Conservation (phyloP, 345 rosid genomes). For the Ceriops zippeliana region DNA sequence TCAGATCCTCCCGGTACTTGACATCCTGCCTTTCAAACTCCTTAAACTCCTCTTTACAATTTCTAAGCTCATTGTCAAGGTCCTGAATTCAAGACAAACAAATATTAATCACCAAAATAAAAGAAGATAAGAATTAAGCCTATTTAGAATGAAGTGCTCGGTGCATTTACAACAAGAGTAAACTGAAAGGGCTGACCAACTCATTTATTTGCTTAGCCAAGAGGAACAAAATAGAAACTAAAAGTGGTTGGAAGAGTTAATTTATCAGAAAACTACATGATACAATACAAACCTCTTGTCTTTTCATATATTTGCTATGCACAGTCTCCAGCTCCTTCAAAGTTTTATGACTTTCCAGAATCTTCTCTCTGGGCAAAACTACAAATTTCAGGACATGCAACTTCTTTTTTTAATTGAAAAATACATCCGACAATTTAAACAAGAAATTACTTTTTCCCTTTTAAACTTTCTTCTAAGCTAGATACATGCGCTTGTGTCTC, state of each 20-base stretch:
- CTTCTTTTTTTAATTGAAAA: neutral
- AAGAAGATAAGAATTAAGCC: neutral
- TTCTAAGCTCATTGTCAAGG: constrained; percentile 62
- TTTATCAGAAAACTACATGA: constrained; percentile 9
- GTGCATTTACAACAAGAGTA: neutral
- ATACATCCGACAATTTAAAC: constrained; percentile 7
- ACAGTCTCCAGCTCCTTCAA: constrained; percentile 74
- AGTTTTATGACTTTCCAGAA: constrained; percentile 55
- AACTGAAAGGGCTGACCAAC: neutral
- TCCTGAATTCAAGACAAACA: constrained; percentile 41
- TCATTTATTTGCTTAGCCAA: neutral
- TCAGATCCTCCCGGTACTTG: constrained; percentile 81
- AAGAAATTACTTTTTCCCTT: constrained; percentile 52
- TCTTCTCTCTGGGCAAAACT: constrained; percentile 57
- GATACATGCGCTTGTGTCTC: constrained; percentile 52
- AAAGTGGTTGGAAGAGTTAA: neutral
- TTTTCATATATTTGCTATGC: constrained; percentile 61
- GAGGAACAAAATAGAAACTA: neutral
- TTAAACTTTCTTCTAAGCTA: constrained; percentile 63
- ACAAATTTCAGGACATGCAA: neutral
- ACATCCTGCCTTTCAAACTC: constrained; percentile 97
- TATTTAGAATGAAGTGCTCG: neutral
- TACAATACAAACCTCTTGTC: constrained; percentile 68
- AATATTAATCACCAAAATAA: constrained; percentile 1
- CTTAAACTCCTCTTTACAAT: constrained; percentile 82